A percentile compares a stretch with the other conserved stretches of the same genome.
Evolutionary conservation across 208 protist genomes (phyloP).

Genomic region (Leishmania turanica): DNA sequence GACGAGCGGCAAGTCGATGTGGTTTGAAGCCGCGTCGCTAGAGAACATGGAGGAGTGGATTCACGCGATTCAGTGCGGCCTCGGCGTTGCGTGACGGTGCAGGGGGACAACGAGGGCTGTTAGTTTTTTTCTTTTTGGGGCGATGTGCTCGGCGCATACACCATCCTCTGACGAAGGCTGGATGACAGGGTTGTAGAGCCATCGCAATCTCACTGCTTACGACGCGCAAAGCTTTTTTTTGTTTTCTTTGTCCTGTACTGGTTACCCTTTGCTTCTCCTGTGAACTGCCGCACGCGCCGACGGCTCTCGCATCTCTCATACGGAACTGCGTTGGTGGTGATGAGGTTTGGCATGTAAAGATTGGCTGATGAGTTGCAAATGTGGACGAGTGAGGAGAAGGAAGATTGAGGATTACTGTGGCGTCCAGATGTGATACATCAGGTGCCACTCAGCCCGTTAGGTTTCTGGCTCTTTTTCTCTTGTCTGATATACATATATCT

Average conservation of each 20-base stretch:
- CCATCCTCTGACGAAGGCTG: not conserved
- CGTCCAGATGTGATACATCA: not conserved
- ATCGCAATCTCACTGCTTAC: conserved; percentile 12
- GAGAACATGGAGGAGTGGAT: conserved; percentile 86
- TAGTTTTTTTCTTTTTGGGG: not conserved
- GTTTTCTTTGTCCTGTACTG: not conserved
- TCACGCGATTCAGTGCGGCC: conserved; percentile 67
- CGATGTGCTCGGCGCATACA: not conserved
- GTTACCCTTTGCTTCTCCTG: not conserved
- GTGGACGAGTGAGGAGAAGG: not conserved
- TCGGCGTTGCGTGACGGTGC: conserved; percentile 62
- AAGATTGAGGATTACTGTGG: not conserved
- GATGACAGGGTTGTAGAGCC: not conserved
- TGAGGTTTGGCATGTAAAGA: not conserved
- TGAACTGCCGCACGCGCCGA: not conserved
- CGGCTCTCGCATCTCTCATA: no score
- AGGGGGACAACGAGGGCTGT: not conserved
- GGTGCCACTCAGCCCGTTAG: not conserved
- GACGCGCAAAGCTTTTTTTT: not conserved
- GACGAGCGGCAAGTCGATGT: conserved; percentile 85
- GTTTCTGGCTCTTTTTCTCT: not conserved
- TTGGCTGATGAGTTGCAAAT: not conserved
- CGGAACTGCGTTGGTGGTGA: not conserved
- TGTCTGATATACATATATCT: not conserved
- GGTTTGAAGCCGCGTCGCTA: conserved; percentile 74